Conservation (phyloP, 108 stramenopile species). For the Fragilaria radians region DNA sequence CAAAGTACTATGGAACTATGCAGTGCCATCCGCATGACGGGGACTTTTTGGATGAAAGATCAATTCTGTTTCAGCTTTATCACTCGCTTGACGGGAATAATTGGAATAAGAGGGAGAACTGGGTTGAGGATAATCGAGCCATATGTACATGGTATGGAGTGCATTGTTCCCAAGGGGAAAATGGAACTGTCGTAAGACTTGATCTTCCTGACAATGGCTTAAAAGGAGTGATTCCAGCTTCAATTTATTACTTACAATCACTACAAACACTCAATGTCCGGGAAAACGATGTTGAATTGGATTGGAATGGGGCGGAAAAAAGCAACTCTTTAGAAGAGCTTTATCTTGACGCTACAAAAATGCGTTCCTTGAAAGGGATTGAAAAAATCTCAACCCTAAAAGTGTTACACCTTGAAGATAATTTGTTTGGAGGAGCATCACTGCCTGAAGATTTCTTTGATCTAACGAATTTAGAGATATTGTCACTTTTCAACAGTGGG, state of each 20-base stretch:
- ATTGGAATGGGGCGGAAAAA: slow-evolving; percentile 47
- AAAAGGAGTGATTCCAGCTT: slow-evolving; percentile 37
- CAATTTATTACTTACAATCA: slow-evolving; percentile 48
- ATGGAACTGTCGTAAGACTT: background rate
- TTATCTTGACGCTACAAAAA: slow-evolving; percentile 39
- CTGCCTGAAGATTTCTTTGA: slow-evolving; percentile 63
- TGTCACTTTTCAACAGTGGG: slow-evolving; percentile 47
- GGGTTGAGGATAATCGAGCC: slow-evolving; percentile 29
- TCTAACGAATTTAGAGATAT: slow-evolving; percentile 23
- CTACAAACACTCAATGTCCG: slow-evolving; percentile 56
- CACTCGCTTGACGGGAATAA: slow-evolving; percentile 41
- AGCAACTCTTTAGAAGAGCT: slow-evolving; percentile 53
- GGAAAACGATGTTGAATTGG: slow-evolving; percentile 49
- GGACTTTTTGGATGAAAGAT: slow-evolving; percentile 22
- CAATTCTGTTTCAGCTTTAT: slow-evolving; percentile 45
- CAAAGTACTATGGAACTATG: slow-evolving; percentile 30
- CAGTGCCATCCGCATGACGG: slow-evolving; percentile 27
- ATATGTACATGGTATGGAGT: slow-evolving; percentile 72
- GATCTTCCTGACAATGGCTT: slow-evolving; percentile 22
- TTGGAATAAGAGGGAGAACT: slow-evolving; percentile 54
- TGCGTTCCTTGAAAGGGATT: slow-evolving; percentile 48
- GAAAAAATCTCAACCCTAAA: slow-evolving; percentile 31
- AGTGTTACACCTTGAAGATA: slow-evolving; percentile 47
- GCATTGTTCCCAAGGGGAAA: slow-evolving; percentile 3
- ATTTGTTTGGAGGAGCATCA: slow-evolving; percentile 32